phyloP scores from a whole-genome alignment of 2,329 filamentous ascomycete species.

The Parascedosporium putredinis region DNA sequence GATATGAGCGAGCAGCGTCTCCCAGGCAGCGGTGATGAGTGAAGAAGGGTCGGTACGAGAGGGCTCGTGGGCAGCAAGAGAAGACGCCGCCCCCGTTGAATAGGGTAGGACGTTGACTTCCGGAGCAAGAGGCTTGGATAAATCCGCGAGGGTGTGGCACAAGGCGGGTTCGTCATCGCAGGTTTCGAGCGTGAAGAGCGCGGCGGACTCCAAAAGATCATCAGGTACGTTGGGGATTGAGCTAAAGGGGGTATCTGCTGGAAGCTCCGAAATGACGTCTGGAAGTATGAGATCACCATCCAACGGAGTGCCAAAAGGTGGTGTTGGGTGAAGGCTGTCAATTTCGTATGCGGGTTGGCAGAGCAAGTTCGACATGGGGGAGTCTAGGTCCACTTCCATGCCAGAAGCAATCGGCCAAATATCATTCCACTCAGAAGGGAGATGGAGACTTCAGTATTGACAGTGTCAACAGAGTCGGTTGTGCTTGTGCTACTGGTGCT shows the following conservation, averaged over 20 bases:
- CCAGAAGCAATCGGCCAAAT: conserved; percentile 30
- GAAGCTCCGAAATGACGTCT: conserved; percentile 2
- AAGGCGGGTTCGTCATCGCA: conserved; percentile 27
- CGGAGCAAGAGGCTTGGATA: no score
- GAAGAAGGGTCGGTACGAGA: conserved; percentile 11
- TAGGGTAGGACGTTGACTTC: no score
- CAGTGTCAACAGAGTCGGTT: conserved; percentile 33
- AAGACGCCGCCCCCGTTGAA: background rate
- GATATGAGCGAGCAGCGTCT: conserved; percentile 35
- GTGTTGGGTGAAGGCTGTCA: conserved; percentile 10
- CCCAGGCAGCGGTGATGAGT: conserved; percentile 33
- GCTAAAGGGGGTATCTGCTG: background rate
- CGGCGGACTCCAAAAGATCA: conserved; percentile 13
- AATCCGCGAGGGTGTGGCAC: no score
- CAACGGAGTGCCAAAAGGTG: background rate
- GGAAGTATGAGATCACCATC: conserved; percentile 5
- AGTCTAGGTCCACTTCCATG: conserved; percentile 33
- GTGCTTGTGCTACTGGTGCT: conserved; percentile 33
- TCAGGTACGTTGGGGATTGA: background rate
- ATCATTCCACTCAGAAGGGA: conserved; percentile 18
- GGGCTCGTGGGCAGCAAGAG: background rate
- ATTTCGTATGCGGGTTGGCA: conserved; percentile 16
- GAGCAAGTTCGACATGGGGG: conserved; percentile 30
- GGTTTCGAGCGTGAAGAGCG: conserved; percentile 23
- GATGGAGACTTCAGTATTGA: conserved; percentile 9